phyloP scores from a whole-genome alignment of 768 basidiomycete species.

The Mycena albidolilacea region DNA sequence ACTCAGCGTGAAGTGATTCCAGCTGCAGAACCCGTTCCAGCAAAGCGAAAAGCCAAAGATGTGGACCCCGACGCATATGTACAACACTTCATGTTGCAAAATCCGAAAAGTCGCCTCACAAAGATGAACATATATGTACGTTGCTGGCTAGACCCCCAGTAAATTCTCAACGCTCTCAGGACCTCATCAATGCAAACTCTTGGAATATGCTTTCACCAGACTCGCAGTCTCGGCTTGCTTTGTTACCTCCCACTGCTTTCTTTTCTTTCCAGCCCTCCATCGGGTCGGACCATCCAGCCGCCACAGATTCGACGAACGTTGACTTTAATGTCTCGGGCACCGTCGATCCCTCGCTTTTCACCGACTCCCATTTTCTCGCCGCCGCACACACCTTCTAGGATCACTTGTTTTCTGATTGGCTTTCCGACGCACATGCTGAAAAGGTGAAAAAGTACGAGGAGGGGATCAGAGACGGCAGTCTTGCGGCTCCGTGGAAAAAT shows the following conservation, averaged over 20 bases:
- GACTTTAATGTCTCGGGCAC: slow-evolving; percentile 34
- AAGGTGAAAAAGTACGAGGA: slow-evolving; percentile 59
- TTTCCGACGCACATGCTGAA: slow-evolving; percentile 58
- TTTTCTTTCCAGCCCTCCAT: slow-evolving; percentile 48
- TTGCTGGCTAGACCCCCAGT: slow-evolving; percentile 29
- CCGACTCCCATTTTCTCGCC: slow-evolving; percentile 66
- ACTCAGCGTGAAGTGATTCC: slow-evolving; percentile 32
- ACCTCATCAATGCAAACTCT: slow-evolving; percentile 61
- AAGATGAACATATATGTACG: slow-evolving; percentile 67
- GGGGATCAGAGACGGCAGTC: slow-evolving; percentile 59
- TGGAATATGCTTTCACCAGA: slow-evolving; percentile 64
- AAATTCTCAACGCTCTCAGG: slow-evolving; percentile 49
- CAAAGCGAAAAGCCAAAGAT: slow-evolving; percentile 50
- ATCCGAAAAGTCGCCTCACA: slow-evolving; percentile 64
- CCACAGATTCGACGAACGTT: slow-evolving; percentile 41
- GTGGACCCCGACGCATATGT: slow-evolving; percentile 43
- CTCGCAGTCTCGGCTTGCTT: slow-evolving; percentile 52
- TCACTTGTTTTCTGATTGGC: slow-evolving; percentile 69
- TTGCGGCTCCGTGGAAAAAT: slow-evolving; percentile 76
- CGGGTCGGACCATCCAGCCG: slow-evolving; percentile 56
- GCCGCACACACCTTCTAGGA: slow-evolving; percentile 73
- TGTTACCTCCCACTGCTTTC: slow-evolving; percentile 67
- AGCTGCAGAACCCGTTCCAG: slow-evolving; percentile 24
- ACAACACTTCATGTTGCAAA: slow-evolving; percentile 58
- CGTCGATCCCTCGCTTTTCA: slow-evolving; percentile 60